Evolutionary conservation across 2,329 filamentous ascomycete species (phyloP), one percentile per base, ranked within the genome.

Genomic region (Penicillium sumatraense): DNA sequence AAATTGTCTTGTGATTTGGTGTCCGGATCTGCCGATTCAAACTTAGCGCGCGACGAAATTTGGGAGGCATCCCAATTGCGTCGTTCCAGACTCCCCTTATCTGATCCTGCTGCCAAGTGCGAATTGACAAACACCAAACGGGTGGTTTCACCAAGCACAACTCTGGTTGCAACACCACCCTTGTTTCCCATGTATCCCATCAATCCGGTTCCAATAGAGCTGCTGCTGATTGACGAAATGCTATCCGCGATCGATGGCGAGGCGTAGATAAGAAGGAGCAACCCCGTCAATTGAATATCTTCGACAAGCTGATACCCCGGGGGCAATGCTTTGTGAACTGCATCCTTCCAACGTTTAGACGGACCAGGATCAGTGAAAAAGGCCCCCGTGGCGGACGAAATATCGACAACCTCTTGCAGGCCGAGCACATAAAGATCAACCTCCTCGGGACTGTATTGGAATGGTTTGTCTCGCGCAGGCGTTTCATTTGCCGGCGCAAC

Each of bases 131-230:
- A 97, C 21, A 95, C 88, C 52, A 99, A 77, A 26, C 89, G 84
- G 0, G 95, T 97, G 0, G 92, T 92, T 72, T 97, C 95, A 2
- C 93, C 95, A 1, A 99, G 78, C 1, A 99, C 81, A 3, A 99
- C 79, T 18, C 93, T 85, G 3, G 89, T 89, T 3, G 88, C 85
- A 0, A 96, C 89, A 3, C 90, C 93, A 1, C 95, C 95, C 72
- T 99, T 99, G 73, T 99, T 99, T 9, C 95, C 95, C 79, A 97
- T 88, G 68, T 96, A 96, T 0, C 93, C 93, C 74, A 96, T 85
- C 40, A 98, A 74, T 0, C 95, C 95, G 0, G 95, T 99, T 0
- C 93, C 93, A 7, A 98, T 88, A 54, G 86, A 89, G 4, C 87
- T 87, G 1, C 89, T 92, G 73, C 90, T 96, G 63, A 96, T 86